Conservation (phyloP, 768 basidiomycete species). For the Mycena kentingensis region DNA sequence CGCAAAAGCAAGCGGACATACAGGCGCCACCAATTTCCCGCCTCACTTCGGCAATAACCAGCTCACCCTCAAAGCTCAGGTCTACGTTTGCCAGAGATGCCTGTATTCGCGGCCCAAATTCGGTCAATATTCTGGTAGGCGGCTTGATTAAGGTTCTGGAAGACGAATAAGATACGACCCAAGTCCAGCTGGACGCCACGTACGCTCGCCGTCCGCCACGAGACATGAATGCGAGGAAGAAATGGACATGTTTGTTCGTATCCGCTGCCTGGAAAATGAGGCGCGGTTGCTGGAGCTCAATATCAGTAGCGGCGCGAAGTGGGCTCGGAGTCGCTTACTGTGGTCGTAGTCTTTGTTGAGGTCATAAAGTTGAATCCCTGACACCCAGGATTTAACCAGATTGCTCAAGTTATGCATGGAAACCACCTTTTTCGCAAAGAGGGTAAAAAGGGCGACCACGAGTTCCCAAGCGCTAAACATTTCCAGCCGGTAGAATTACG, state of each 20-base stretch:
- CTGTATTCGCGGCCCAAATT: conserved; percentile 42
- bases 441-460: conserved; percentile 58
- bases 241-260: conserved; percentile 50
- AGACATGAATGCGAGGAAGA: conserved; percentile 70
- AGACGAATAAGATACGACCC: neutral
- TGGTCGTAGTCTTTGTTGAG: conserved; percentile 55
- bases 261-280: conserved; percentile 64
- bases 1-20: conserved; percentile 34
- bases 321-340: conserved; percentile 40
- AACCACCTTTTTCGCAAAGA: conserved; percentile 58
- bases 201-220: conserved; percentile 56
- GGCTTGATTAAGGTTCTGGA: conserved; percentile 43
- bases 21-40: conserved; percentile 20
- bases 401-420: conserved; percentile 14
- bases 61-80: conserved; percentile 41
- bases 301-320: conserved; percentile 13
- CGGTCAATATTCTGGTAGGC: conserved; percentile 43
- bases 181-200: conserved; percentile 36
- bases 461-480: conserved; percentile 56
- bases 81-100: conserved; percentile 43
- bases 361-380: conserved; percentile 76
- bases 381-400: conserved; percentile 7
- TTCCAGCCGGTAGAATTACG: conserved; percentile 10
- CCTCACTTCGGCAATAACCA: conserved; percentile 59
- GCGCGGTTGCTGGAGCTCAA: conserved; percentile 51